Base-by-base conservation (phyloP, 2,329 filamentous ascomycete species). In the Aspergillus terreus region DNA sequence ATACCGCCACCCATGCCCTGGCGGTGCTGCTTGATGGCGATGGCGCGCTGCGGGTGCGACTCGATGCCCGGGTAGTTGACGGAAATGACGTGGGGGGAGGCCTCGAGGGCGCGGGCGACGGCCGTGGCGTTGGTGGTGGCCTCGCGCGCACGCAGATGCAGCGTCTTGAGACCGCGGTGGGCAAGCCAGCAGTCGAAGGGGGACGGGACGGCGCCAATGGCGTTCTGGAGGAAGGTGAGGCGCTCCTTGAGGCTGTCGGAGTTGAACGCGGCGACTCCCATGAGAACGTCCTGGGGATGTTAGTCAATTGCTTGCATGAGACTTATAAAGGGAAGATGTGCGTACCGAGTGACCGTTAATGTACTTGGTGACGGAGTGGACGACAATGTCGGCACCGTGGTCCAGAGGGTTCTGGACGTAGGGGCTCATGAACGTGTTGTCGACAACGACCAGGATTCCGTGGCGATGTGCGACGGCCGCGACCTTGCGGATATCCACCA, bases 151-250 rank as follows among this genome's bases (percentile, higher is more conserved):
- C 94, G 88, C 44, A 99, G 82, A 74, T 99, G 94, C 40, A 99
- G 83, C 4, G 94, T 99, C 81, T 99, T 99, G 62, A 96, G 82
- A 61, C 94, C 94, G 58, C 94, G 87, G 77, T 99, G 94, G 46
- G 94, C 94, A 58, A 99, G 88, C 94, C 94, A 99, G 76, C 87
- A 91, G 79, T 99, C 94, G 68, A 99, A 99, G 38, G 94, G 82
- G 0, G 90, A 95, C 47, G 94, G 94, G 4, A 99, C 88, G 55
- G 92, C 92, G 57, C 94, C 94, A 61, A 96, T 95, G 61, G 94
- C 94, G 76, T 99, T 99, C 72, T 99, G 94, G 36, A 99, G 82
- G 80, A 97, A 99, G 47, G 83, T 79, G 19, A 99, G 82, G 40
- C 89, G 85, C 57, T 86, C 78, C 68, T 85, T 85, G 61, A 99